Conservation (phyloP, 2,329 filamentous ascomycete species). For the Penicillium sp. region DNA sequence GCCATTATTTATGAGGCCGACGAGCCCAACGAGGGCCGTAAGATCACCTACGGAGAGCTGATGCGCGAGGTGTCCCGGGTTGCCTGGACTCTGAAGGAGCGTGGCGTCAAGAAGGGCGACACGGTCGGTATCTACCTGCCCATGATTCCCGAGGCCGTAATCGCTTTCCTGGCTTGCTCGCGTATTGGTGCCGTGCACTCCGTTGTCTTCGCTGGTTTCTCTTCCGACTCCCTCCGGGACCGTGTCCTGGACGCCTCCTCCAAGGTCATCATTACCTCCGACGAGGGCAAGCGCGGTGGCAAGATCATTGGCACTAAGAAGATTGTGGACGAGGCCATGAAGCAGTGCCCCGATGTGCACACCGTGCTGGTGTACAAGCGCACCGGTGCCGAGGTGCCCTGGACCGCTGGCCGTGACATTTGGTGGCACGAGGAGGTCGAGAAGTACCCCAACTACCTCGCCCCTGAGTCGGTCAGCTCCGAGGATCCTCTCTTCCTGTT, state of each 20-base stretch:
- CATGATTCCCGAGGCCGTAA: slow-evolving; percentile 93
- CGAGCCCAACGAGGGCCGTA: slow-evolving; percentile 76
- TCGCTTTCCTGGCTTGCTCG: slow-evolving; percentile 81
- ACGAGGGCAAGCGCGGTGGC: slow-evolving; percentile 95
- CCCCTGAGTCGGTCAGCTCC: slow-evolving; percentile 78
- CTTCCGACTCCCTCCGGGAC: slow-evolving; percentile 87
- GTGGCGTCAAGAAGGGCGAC: slow-evolving; percentile 94
- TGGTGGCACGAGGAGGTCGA: slow-evolving; percentile 99
- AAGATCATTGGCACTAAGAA: slow-evolving; percentile 98
- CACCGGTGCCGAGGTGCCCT: slow-evolving; percentile 84
- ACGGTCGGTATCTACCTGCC: slow-evolving; percentile 94
- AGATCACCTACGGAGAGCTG: slow-evolving; percentile 85
- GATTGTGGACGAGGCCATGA: slow-evolving; percentile 94
- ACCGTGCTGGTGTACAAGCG: slow-evolving; percentile 89
- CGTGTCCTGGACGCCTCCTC: slow-evolving; percentile 83
- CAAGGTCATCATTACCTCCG: slow-evolving; percentile 90
- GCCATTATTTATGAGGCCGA: slow-evolving; percentile 99
- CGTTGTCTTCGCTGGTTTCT: slow-evolving; percentile 96
- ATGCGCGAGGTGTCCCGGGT: slow-evolving; percentile 82
- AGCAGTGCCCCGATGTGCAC: slow-evolving; percentile 82
- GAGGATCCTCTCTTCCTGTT: slow-evolving; percentile 96
- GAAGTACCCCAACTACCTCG: slow-evolving; percentile 88
- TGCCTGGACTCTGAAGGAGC: slow-evolving; percentile 80
- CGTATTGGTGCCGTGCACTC: slow-evolving; percentile 95
- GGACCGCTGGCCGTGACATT: slow-evolving; percentile 76